Evolutionary conservation across 257 asterid species (phyloP).

Genomic region (Verbascum thapsus): DNA sequence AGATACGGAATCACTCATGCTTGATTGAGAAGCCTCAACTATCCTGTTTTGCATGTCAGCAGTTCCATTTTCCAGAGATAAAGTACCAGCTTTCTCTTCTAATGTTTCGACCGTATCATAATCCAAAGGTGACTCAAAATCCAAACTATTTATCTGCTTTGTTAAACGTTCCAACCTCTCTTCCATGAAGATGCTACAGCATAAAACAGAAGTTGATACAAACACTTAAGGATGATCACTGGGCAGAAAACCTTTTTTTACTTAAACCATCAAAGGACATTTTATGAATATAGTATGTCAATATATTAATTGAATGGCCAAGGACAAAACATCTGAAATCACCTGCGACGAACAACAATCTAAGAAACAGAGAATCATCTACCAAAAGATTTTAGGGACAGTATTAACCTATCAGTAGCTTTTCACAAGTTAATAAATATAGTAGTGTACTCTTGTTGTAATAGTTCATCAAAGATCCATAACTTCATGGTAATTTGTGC

Average conservation of each 20-base stretch:
- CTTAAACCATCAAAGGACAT: constrained; percentile 16
- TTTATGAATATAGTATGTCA: background rate
- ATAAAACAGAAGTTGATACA: constrained; percentile 28
- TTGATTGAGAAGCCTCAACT: constrained; percentile 52
- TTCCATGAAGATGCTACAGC: constrained; percentile 78
- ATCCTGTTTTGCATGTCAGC: constrained; percentile 42
- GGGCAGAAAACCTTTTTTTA: constrained; percentile 20
- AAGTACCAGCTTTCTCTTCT: constrained; percentile 51
- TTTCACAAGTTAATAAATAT: constrained; percentile 12
- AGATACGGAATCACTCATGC: constrained; percentile 39
- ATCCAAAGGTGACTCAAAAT: constrained; percentile 52
- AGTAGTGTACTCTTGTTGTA: constrained; percentile 5
- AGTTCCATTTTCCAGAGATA: constrained; percentile 44
- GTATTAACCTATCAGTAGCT: constrained; percentile 6
- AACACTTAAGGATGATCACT: constrained; percentile 21
- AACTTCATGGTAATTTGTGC: background rate
- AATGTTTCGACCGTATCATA: constrained; percentile 43
- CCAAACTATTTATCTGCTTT: constrained; percentile 66
- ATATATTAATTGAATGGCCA: constrained; percentile 5
- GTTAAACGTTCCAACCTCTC: constrained; percentile 90
- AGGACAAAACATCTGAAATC: constrained; percentile 20
- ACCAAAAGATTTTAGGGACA: background rate
- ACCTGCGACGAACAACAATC: constrained; percentile 5
- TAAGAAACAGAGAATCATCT: constrained; percentile 9
- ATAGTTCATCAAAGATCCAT: constrained; percentile 7